Base-by-base conservation (phyloP, 805 yeast species). In the Geotrichum ghanense region DNA sequence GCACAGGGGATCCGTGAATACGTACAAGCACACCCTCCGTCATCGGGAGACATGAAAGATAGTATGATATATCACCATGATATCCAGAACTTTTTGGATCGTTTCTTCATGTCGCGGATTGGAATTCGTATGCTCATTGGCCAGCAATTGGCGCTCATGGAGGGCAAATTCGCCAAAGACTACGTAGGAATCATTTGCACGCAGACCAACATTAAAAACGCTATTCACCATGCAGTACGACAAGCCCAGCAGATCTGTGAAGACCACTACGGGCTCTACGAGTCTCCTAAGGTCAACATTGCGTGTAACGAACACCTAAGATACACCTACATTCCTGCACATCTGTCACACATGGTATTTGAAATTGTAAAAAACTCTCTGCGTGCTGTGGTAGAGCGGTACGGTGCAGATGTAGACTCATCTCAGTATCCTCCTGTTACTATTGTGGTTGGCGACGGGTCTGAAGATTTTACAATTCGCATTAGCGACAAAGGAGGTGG, bases 401-500 rank as follows among this genome's bases (percentile, higher is more conserved):
- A 81, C 51, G 73, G 82, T 34, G 76, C 76, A 17, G 70, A 71
- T 52, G 88, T 83, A 53, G 73, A 85, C 52, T 87, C 81, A 55
- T 69, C 83, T 50, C 69, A 73, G 48, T 86, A 79, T 60, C 95
- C 95, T 0, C 84, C 94, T 1, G 80, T 88, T 39, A 87, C 85
- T 64, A 80, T 88, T 21, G 83, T 88, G 45, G 88, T 87, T 23
- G 85, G 89, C 10, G 85, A 86, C 59, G 96, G 96, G n/a, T 76
- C 79, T 42, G 95, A 87, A 60, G 96, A 88, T 57, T 86, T 88
- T 54, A 87, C 95, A 7, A 81, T 87, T 55, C 87, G 88, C 63
- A 80, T 87, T 50, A 80, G 89, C 23, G 96, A 87, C 61, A 95
- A 87, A 65, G 96, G 96, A 31, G 96, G 95, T 24, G 96, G 95